These are phyloP conservation scores for Ascochyta clinopodiicola DNA, from an alignment of 2,329 filamentous ascomycete species.

Conservation along the genomic window DNA sequence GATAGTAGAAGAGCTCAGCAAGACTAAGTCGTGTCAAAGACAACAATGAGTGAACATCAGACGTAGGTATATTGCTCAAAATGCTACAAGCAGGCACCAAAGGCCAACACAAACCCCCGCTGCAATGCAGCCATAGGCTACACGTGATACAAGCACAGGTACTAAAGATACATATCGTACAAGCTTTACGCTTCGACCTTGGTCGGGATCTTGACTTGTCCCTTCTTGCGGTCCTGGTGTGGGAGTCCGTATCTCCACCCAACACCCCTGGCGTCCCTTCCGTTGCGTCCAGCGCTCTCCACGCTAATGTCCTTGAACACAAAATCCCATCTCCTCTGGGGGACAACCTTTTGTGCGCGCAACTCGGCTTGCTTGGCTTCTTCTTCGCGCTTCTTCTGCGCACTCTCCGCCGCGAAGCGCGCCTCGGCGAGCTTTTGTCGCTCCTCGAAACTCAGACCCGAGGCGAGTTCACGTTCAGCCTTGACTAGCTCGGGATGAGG, in stretches of 20 bases:
- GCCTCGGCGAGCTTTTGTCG: conserved; percentile 40
- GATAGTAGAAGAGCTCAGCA: neutral
- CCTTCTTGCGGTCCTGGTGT: conserved; percentile 67
- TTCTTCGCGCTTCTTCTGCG: conserved; percentile 49
- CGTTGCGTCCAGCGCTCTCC: conserved; percentile 62
- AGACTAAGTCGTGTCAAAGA: neutral
- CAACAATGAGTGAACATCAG: conserved; percentile 4
- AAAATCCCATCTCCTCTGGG: conserved; percentile 64
- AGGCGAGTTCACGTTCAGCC: conserved; percentile 47
- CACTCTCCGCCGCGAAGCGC: conserved; percentile 35
- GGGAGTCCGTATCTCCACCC: conserved; percentile 69
- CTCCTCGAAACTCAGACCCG: conserved; percentile 44
- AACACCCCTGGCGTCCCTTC: conserved; percentile 59
- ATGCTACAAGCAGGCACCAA: neutral
- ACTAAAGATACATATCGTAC: conserved; percentile 33
- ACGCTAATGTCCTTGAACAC: conserved; percentile 65
- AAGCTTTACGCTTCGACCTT: conserved; percentile 56
- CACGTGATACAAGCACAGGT: conserved; percentile 26
- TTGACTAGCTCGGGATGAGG: conserved; percentile 66
- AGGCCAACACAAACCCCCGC: conserved; percentile 15
- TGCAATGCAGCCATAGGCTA: conserved; percentile 24
- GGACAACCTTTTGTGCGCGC: conserved; percentile 52
- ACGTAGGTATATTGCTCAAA: conserved; percentile 17
- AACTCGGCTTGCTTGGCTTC: conserved; percentile 54
- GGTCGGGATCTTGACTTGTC: conserved; percentile 68